Conservation (phyloP, 108 stramenopile species). For the Ochromonas danica region DNA sequence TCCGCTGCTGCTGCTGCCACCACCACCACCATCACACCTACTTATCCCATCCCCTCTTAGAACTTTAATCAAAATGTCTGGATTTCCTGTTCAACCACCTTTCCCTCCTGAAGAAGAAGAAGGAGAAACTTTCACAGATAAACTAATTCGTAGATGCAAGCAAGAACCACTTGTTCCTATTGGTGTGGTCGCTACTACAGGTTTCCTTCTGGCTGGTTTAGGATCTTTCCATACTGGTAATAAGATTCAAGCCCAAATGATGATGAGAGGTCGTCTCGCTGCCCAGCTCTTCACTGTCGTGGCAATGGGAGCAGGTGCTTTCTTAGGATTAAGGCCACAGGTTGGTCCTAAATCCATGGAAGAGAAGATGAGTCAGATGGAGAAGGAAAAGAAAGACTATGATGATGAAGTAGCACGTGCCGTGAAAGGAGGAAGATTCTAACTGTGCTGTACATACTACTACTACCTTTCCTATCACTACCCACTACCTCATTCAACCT, state of each 20-base stretch:
- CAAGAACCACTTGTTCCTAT: constrained; percentile 4
- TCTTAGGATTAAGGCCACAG: not conserved
- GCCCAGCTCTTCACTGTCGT: constrained; percentile 18
- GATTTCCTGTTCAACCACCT: too few species aligned
- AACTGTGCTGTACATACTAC: too few species aligned
- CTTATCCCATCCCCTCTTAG: too few species aligned
- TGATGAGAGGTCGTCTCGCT: constrained; percentile 4
- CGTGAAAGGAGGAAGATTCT: too few species aligned
- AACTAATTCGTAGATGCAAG: not conserved
- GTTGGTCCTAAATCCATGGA: constrained; percentile 19
- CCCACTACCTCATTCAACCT: too few species aligned
- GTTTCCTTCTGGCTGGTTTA: not conserved
- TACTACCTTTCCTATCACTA: too few species aligned
- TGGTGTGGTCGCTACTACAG: constrained; percentile 8
- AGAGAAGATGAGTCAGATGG: constrained; percentile 10
- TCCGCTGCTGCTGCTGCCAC: too few species aligned
- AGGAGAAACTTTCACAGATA: not conserved
- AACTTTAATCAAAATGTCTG: too few species aligned
- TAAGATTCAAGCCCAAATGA: not conserved
- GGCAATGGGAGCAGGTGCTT: constrained; percentile 19
- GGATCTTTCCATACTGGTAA: not conserved
- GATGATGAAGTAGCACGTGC: too few species aligned
- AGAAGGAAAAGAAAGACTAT: too few species aligned
- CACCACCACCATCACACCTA: too few species aligned
- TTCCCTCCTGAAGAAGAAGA: too few species aligned